phyloP scores from a whole-genome alignment of 805 yeast genomes.

The Yarrowia sp. region DNA sequence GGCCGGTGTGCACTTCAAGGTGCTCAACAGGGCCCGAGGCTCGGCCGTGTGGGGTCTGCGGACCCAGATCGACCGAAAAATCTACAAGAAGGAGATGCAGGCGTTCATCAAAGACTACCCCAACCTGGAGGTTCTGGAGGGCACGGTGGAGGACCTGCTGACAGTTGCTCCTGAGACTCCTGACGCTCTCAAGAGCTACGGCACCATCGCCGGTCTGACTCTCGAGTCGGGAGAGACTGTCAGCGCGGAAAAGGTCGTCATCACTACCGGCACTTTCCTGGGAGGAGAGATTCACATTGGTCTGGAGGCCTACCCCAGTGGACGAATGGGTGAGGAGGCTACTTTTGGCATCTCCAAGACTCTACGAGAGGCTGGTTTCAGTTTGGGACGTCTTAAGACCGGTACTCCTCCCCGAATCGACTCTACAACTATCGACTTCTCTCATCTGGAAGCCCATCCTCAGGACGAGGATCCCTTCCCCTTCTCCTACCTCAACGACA shows the following conservation, averaged over 20 bases:
- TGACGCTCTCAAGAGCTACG: slow-evolving; percentile 32
- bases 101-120: slow-evolving; percentile 48
- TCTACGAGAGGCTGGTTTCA: slow-evolving; percentile 70
- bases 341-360: slow-evolving; percentile 86
- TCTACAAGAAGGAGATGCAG: slow-evolving; percentile 82
- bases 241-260: slow-evolving; percentile 65
- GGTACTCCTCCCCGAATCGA: slow-evolving; percentile 95
- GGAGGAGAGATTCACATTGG: slow-evolving; percentile 96
- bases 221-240: slow-evolving; percentile 64
- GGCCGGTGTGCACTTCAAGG: slow-evolving; percentile 90
- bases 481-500: slow-evolving; percentile 78
- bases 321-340: slow-evolving; percentile 89
- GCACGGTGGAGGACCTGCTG: slow-evolving; percentile 80
- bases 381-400: slow-evolving; percentile 85
- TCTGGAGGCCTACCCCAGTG: slow-evolving; percentile 73
- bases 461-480: slow-evolving; percentile 88
- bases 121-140: slow-evolving; percentile 61
- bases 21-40: slow-evolving; percentile 81
- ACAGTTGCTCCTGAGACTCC: slow-evolving; percentile 30
- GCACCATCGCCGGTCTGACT: slow-evolving; percentile 66
- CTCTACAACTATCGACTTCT: slow-evolving; percentile 66
- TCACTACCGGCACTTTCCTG: slow-evolving; percentile 93
- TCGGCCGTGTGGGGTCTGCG: slow-evolving; percentile 99
- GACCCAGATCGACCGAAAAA: slow-evolving; percentile 87
- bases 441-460: slow-evolving; percentile 59